phyloP scores from a whole-genome alignment of 306 rosid genomes.

The Prunus kanzakura region DNA sequence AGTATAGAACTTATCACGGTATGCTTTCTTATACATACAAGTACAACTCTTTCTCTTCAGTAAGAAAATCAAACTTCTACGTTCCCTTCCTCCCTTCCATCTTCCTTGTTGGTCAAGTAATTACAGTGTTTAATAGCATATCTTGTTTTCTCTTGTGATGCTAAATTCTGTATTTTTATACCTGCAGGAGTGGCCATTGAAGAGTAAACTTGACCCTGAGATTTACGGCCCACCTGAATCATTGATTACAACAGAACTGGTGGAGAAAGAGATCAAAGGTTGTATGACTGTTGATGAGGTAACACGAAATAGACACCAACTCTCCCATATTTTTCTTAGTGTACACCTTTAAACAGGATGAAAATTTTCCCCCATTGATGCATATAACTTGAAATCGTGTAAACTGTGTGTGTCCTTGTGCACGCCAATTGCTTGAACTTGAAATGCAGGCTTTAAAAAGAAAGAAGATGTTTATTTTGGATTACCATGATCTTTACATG shows the following conservation, averaged over 20 bases:
- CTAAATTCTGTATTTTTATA: background rate
- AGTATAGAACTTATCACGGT: conserved; percentile 37
- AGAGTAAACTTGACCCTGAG: conserved; percentile 40
- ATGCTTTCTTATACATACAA: background rate
- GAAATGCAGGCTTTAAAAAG: conserved; percentile 28
- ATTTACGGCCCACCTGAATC: conserved; percentile 40
- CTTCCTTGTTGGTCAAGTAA: background rate
- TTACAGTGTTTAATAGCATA: background rate
- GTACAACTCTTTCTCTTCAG: background rate
- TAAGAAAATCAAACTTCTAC: background rate
- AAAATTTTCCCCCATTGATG: background rate
- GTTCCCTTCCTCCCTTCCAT: background rate
- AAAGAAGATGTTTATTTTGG: conserved; percentile 33
- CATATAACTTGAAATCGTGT: background rate
- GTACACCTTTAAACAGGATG: too few relatives aligned
- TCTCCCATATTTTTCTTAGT: background rate
- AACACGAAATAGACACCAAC: background rate
- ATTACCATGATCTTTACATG: conserved; percentile 33
- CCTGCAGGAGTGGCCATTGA: conserved; percentile 43
- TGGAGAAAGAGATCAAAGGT: conserved; percentile 34
- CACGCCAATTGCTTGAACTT: background rate
- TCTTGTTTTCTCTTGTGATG: background rate
- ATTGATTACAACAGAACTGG: conserved; percentile 27
- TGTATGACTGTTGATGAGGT: conserved; percentile 37
- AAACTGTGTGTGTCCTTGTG: background rate